Base-by-base conservation (phyloP, 2,329 filamentous ascomycete species). In the Whalleya microplaca region DNA sequence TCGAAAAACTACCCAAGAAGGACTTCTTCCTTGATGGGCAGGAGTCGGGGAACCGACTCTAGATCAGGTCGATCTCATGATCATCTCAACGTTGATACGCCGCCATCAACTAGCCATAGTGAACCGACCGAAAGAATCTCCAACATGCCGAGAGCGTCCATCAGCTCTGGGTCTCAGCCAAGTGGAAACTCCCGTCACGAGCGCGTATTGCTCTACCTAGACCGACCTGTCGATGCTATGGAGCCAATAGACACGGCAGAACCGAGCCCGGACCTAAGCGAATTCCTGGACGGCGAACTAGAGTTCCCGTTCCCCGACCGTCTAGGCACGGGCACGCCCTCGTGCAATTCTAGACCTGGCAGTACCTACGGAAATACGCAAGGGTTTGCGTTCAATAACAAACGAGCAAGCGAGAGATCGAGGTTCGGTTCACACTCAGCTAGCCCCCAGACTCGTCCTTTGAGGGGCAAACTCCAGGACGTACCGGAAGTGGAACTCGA, bases 261-360 rank as follows among this genome's bases (percentile, higher is more conserved):
- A 37, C 62, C 65, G 37, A 69, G 66, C 45, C 62, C 66, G 9
- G 73, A 77, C 42, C 58, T 75, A 49, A 73, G 72, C 53, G 76
- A 77, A 59, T 75, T 75, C n/a, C 68, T 71, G 60, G 72, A 72
- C 2, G 54, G 58, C 6, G 66, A 69, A 9, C 52, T 64, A 16
- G 66, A 64, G 6, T 66, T 66, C 48, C 56, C 66, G 16, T 43
- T 53, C 2, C 56, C 58, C 32, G 64, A 64, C 14, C 66, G 63
- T 37, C 63, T 57, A 16, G 64, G 64, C 52, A 59, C 64, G 19
- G n/a, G n/a, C n/a, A n/a, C n/a, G n/a, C n/a, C n/a, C n/a, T n/a
- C n/a, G n/a, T n/a, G n/a, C n/a, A n/a, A n/a, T n/a, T 60, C 57
- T 27, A 58, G 60, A 27, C 59, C 61, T 2, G 54, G 54, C 21